Evolutionary conservation across 2,329 filamentous ascomycete species (phyloP).

Genomic region (Ophiognomonia clavigignenti-juglandacearum): DNA sequence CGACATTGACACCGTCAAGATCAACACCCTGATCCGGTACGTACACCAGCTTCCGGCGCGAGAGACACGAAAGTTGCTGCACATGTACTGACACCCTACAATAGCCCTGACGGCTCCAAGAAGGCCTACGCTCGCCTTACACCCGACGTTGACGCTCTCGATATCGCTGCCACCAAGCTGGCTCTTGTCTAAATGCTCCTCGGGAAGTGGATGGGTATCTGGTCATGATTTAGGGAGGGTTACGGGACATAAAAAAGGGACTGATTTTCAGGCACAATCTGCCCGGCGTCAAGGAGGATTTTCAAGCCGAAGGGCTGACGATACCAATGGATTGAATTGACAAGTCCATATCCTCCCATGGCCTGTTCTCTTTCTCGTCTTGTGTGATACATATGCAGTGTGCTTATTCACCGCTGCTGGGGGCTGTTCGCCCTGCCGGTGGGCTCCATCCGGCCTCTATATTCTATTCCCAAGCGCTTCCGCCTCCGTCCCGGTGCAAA

Average conservation of each 20-base stretch:
- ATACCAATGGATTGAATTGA: constrained; percentile 19
- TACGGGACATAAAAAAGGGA: constrained; percentile 12
- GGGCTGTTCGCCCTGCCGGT: neutral
- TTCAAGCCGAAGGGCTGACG: constrained; percentile 9
- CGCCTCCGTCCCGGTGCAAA: too few relatives aligned
- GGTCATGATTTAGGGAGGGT: constrained; percentile 7
- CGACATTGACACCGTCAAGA: constrained; percentile 96
- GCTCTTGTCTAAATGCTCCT: constrained; percentile 78
- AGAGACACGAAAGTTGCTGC: neutral
- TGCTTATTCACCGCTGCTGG: neutral
- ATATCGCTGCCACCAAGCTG: constrained; percentile 99
- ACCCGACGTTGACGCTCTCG: constrained; percentile 93
- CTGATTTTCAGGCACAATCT: constrained; percentile 12
- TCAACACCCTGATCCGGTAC: constrained; percentile 98
- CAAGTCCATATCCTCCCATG: constrained; percentile 14
- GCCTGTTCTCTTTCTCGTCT: neutral
- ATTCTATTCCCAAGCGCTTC: too few relatives aligned
- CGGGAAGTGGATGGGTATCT: constrained; percentile 33
- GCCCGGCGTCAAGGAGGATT: constrained; percentile 15
- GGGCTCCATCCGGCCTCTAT: neutral
- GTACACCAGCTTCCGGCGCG: constrained; percentile 21
- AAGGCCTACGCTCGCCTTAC: constrained; percentile 98
- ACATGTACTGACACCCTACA: constrained; percentile 14
- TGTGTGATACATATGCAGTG: neutral
- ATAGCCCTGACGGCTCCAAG: constrained; percentile 91